phyloP scores from a whole-genome alignment of 192 early-diverging fungal genomes.

The Backusella circina region DNA sequence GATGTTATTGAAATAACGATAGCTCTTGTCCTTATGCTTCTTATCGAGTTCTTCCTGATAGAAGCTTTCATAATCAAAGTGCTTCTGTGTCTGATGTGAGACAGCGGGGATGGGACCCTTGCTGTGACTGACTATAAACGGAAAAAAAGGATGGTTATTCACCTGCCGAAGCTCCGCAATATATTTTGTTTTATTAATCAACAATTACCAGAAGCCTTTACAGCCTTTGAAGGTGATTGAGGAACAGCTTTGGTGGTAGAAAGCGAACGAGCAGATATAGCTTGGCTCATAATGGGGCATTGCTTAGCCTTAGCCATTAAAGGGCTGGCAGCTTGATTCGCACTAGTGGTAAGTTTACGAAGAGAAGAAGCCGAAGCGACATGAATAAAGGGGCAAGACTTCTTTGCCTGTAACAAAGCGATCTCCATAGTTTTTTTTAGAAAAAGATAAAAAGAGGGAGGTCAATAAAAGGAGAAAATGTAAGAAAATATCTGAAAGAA shows the following conservation, averaged over 20 bases:
- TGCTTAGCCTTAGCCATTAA: constrained; percentile 58
- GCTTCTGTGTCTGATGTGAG: constrained; percentile 37
- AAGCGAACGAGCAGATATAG: constrained; percentile 55
- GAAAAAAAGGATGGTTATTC: constrained; percentile 11
- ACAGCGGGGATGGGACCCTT: constrained; percentile 16
- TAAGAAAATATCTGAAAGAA: constrained; percentile 2
- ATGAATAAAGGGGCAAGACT: constrained; percentile 76
- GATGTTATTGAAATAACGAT: constrained; percentile 99
- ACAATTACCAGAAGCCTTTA: constrained; percentile 21
- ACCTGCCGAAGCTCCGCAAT: background rate
- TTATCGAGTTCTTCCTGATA: constrained; percentile 86
- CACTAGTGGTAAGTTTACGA: constrained; percentile 50
- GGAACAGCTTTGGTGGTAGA: constrained; percentile 26
- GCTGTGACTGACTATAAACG: constrained; percentile 31
- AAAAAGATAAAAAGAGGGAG: background rate
- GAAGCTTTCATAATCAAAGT: constrained; percentile 89
- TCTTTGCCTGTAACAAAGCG: constrained; percentile 35
- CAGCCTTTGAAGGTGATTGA: constrained; percentile 12
- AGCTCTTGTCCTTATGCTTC: constrained; percentile 96
- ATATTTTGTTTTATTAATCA: background rate
- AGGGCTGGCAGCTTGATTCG: constrained; percentile 26
- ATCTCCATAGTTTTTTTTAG: constrained; percentile 33
- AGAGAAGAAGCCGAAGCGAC: constrained; percentile 66
- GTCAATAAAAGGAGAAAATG: constrained; percentile 1
- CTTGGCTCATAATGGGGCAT: constrained; percentile 82